These are phyloP conservation scores for Trebouxiophyceae sp. DNA, from an alignment of 163 green algal species.

Conservation along the genomic window DNA sequence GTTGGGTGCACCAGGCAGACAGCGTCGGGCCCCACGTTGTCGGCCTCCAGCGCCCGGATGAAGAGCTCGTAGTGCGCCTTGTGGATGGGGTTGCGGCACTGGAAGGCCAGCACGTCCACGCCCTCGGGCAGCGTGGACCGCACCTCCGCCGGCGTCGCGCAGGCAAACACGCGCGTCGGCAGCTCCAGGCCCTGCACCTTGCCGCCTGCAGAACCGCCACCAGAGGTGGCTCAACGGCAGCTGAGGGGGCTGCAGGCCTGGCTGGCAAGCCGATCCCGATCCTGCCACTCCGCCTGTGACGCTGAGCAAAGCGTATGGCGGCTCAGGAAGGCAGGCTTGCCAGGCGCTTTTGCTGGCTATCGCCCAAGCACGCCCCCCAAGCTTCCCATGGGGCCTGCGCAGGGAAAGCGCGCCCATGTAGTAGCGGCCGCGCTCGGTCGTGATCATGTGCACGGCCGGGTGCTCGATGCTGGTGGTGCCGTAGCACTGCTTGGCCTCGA, in stretches of 20 bases:
- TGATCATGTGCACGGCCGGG: conserved; percentile 90
- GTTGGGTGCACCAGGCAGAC: conserved; percentile 97
- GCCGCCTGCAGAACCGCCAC: conserved; percentile 39
- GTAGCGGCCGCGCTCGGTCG: conserved; percentile 86
- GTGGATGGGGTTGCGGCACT: conserved; percentile 98
- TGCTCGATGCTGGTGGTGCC: conserved; percentile 90
- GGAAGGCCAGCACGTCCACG: conserved; percentile 92
- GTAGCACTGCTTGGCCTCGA: conserved; percentile 83
- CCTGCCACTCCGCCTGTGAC: too few species aligned
- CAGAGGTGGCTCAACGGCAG: too few species aligned
- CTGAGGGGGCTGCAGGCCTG: too few species aligned
- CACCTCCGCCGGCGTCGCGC: conserved; percentile 72
- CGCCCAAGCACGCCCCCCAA: too few species aligned
- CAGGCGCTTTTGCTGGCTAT: too few species aligned
- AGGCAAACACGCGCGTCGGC: conserved; percentile 80
- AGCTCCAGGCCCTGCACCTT: conserved; percentile 61
- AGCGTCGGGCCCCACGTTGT: conserved; percentile 68
- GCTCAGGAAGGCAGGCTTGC: background rate
- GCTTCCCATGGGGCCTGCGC: too few species aligned
- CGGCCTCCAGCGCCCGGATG: conserved; percentile 80
- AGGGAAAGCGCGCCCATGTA: conserved; percentile 56
- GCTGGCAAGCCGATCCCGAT: too few species aligned
- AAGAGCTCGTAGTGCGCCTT: conserved; percentile 99
- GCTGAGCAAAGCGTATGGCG: too few species aligned
- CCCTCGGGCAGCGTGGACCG: conserved; percentile 69